Evolutionary conservation across 495 filamentous ascomycete species (phyloP), one percentile per base, ranked within the genome.

Genomic region (Aspergillus kassunensis): DNA sequence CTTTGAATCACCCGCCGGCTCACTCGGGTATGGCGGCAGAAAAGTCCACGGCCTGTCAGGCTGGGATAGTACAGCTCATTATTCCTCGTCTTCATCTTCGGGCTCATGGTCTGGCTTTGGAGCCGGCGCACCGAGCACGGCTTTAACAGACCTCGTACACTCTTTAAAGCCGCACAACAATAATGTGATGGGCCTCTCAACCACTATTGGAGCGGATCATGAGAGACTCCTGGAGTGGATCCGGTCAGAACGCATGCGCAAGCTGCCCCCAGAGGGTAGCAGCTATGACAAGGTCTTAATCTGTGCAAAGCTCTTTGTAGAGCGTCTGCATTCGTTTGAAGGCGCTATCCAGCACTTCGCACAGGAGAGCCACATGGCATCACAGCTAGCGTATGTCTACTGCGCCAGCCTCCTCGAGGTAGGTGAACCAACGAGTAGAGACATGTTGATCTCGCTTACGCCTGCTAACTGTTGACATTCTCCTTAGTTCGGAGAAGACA

Each of bases 251-350:
- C 63, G 69, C 6, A 67, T 72, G 69, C 64, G 56, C 49, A 61
- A 67, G 44, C 54, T 72, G 1, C 69, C 69, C 4, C 57, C 69
- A 0, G 69, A 72, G 44, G 69, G 69, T 37, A 72, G 69, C 49
- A 64, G 55, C 45, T 72, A 68, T 47, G 69, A 72, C 46, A 66
- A 67, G 43, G 69, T 69, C 5, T 57, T 72, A 5, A 54, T 60
- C 12, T 72, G 69, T 63, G 69, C 67, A 1, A 15, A 18, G 3
- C 24, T 59, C 5, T 55, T 59, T 6, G 47, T 59, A 4, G 51
- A 59, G 12, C 46, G 52, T 6, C 30, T 72, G 43, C 58, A 72
- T 46, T 64, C 62, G 11, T 72, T 72, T 45, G 67, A 69, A 35
- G 15, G 34, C 0, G 61, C 55, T 15, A 62, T 72, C 21, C 56